These are phyloP conservation scores for Globisporangium megalacanthum DNA, from an alignment of 352 stramenopile species.

Conservation along the genomic window DNA sequence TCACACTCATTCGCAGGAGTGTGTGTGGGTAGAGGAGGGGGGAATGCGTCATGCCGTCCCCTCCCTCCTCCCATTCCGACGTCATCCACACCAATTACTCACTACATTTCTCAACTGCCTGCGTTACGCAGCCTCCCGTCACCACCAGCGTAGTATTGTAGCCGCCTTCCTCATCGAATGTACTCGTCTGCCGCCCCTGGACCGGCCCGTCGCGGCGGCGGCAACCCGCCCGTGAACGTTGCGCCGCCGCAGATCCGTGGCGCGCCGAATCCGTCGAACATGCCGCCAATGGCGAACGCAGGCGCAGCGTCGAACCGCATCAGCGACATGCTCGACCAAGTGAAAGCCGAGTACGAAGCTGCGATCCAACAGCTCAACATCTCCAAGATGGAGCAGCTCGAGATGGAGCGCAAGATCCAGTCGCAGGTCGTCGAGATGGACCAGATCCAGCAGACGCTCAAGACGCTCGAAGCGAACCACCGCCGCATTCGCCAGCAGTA, in stretches of 20 bases:
- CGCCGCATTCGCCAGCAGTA: conserved; percentile 80
- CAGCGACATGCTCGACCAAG: conserved; percentile 78
- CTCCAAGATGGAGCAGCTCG: conserved; percentile 85
- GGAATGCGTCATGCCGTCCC: too few relatives aligned
- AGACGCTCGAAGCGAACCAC: conserved; percentile 79
- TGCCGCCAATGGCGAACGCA: conserved; percentile 39
- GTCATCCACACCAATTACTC: too few relatives aligned
- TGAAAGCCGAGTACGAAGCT: conserved; percentile 81
- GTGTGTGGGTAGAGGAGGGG: neutral
- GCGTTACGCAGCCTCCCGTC: neutral
- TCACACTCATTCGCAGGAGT: too few relatives aligned
- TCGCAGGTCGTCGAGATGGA: conserved; percentile 85
- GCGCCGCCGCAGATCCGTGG: conserved; percentile 57
- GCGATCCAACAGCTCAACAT: conserved; percentile 85
- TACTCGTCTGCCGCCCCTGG: conserved; percentile 66
- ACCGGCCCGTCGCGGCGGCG: conserved; percentile 38
- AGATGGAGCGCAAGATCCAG: conserved; percentile 85
- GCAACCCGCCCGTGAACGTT: conserved; percentile 58
- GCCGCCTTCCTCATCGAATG: conserved; percentile 21
- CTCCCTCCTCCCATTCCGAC: too few relatives aligned
- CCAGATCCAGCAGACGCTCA: conserved; percentile 85
- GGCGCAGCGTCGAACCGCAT: conserved; percentile 47
- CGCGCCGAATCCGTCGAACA: conserved; percentile 33
- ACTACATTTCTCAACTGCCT: neutral
- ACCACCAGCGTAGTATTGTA: neutral